Evolutionary conservation across 345 rosid species (phyloP).

Genomic region (Eucalyptus microcorys): DNA sequence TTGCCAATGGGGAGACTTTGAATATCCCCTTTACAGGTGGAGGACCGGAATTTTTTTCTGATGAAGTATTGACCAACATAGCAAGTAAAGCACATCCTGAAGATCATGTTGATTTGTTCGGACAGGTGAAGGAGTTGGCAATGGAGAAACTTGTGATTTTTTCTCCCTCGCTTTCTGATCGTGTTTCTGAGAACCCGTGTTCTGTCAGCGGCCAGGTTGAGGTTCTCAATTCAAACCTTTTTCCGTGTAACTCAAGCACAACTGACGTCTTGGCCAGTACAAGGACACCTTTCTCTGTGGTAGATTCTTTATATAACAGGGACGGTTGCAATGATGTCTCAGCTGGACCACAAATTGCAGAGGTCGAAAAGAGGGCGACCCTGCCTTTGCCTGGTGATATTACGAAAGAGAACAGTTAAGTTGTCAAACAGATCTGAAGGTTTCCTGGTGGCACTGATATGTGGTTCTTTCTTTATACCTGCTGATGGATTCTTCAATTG

Average conservation of each 20-base stretch:
- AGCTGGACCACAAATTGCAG: not conserved
- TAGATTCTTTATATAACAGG: conserved; percentile 1
- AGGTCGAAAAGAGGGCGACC: not conserved
- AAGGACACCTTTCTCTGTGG: conserved; percentile 1
- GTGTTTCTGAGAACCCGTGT: not conserved
- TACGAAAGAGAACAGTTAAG: not conserved
- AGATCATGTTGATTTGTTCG: not conserved
- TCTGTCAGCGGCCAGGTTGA: not conserved
- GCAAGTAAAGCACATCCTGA: not conserved
- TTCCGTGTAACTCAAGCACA: not conserved
- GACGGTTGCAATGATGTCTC: not conserved
- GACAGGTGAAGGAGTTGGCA: not conserved
- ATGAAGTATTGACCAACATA: not conserved
- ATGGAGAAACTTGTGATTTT: not conserved
- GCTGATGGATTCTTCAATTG: not conserved
- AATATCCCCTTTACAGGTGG: not conserved
- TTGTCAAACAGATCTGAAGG: not conserved
- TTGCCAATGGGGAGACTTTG: not conserved
- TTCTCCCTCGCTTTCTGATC: not conserved
- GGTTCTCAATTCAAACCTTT: not conserved
- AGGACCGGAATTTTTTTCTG: not conserved
- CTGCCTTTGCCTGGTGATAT: not conserved
- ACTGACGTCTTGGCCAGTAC: not conserved
- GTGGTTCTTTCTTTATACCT: conserved; percentile 12
- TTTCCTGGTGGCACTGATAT: not conserved